phyloP scores from a whole-genome alignment of 1,139 yeast genomes.

The Suhomyces chickasaworum region DNA sequence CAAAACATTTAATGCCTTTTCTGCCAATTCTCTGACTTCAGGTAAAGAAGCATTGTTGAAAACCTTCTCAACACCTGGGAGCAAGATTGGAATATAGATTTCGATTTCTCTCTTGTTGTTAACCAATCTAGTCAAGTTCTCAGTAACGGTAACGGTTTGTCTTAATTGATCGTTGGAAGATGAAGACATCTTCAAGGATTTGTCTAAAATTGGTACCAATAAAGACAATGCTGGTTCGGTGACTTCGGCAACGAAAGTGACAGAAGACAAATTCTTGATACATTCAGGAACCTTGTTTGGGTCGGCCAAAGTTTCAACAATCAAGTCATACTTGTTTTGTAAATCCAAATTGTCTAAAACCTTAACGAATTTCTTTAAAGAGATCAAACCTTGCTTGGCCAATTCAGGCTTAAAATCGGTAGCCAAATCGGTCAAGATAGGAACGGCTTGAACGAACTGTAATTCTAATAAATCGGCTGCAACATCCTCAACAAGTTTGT shows the following conservation, averaged over 20 bases:
- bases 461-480: slow-evolving; percentile 86
- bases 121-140: slow-evolving; percentile 91
- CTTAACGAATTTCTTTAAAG: slow-evolving; percentile 71
- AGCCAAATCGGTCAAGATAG: slow-evolving; percentile 82
- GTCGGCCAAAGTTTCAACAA: slow-evolving; percentile 85
- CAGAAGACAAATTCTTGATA: slow-evolving; percentile 86
- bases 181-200: slow-evolving; percentile 84
- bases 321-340: slow-evolving; percentile 80
- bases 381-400: slow-evolving; percentile 77
- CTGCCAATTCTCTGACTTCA: slow-evolving; percentile 92
- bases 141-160: slow-evolving; percentile 95
- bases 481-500: slow-evolving; percentile 72
- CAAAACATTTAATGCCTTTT: slow-evolving; percentile 78
- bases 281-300: slow-evolving; percentile 88
- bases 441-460: slow-evolving; percentile 76
- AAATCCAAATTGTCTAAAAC: slow-evolving; percentile 91
- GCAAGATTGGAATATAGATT: slow-evolving; percentile 76
- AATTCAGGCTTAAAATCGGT: slow-evolving; percentile 97
- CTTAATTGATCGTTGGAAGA: slow-evolving; percentile 95
- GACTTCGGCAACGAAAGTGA: slow-evolving; percentile 97
- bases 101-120: slow-evolving; percentile 93
- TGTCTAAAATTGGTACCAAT: slow-evolving; percentile 88
- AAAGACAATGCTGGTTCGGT: slow-evolving; percentile 93
- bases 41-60: slow-evolving; percentile 90
- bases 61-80: slow-evolving; percentile 90